Evolutionary conservation across 1,284 basidiomycete species (phyloP).

Genomic region (Microbotryomycetes sp.): DNA sequence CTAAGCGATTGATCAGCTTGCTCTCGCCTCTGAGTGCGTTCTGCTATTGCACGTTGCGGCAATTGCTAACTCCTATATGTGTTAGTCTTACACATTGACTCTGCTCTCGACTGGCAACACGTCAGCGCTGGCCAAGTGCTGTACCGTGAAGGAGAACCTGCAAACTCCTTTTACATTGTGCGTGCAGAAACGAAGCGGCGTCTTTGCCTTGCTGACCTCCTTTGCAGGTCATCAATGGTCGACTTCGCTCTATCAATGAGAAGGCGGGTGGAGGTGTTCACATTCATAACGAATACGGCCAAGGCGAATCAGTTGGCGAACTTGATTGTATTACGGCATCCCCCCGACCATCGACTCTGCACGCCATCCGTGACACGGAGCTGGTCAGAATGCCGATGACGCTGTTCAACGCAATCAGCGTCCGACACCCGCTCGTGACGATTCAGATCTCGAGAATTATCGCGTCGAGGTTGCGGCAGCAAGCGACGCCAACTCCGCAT

Average conservation of each 20-base stretch:
- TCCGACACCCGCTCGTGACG: conserved; percentile 86
- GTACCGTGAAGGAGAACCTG: conserved; percentile 81
- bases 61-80: not conserved
- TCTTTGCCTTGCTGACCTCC: not conserved
- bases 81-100: conserved; percentile 91
- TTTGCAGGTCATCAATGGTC: conserved; percentile 73
- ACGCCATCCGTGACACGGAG: conserved; percentile 97
- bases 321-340: conserved; percentile 96
- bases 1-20: conserved; percentile 87
- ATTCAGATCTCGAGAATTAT: conserved; percentile 93
- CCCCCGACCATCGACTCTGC: conserved; percentile 79
- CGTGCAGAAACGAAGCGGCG: not conserved
- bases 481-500: conserved; percentile 52
- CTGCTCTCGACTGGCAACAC: conserved; percentile 97
- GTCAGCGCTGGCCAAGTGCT: conserved; percentile 82
- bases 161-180: conserved; percentile 94
- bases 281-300: conserved; percentile 88
- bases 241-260: conserved; percentile 68
- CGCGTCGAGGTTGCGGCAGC: conserved; percentile 78
- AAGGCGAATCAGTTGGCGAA: conserved; percentile 57
- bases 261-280: conserved; percentile 59
- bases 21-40: conserved; percentile 75
- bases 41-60: conserved; percentile 17
- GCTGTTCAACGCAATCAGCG: conserved; percentile 79
- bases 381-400: conserved; percentile 97